Percentiles rank a stretch among this genome's conserved stretches.
phyloP scores from a whole-genome alignment of 2,329 filamentous ascomycete genomes.

The Aspergillus brasiliensis region DNA sequence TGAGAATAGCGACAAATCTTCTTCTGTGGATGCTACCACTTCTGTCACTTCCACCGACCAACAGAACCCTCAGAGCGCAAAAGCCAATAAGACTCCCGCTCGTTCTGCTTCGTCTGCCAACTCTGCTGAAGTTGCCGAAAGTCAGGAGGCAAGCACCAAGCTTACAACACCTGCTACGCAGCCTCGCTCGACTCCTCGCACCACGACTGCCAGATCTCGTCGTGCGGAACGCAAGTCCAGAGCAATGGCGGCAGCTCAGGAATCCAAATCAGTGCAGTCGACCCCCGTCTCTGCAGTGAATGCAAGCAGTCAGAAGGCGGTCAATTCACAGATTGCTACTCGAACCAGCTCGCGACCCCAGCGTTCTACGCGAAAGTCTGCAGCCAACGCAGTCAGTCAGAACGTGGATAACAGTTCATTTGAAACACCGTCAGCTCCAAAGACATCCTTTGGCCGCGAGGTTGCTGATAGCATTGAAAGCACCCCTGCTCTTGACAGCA shows the following conservation, averaged over 20 bases:
- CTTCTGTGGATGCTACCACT: slow-evolving; percentile 9
- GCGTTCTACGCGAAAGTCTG: not conserved
- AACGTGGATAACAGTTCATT: not conserved
- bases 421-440: slow-evolving; percentile 1
- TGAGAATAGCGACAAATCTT: slow-evolving; percentile 5
- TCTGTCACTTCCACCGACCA: slow-evolving; percentile 14
- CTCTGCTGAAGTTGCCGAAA: slow-evolving; percentile 3
- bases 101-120: not conserved
- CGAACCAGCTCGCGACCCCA: not conserved
- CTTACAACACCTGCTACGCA: slow-evolving; percentile 12
- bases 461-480: slow-evolving; percentile 13
- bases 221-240: slow-evolving; percentile 17
- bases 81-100: slow-evolving; percentile 10
- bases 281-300: not conserved
- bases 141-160: slow-evolving; percentile 2
- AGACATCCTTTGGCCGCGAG: slow-evolving; percentile 8
- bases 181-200: slow-evolving; percentile 7
- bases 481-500: slow-evolving; percentile 15
- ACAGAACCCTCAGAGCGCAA: slow-evolving; percentile 12
- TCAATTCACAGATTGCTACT: not conserved
- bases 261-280: not conserved
- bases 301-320: not conserved
- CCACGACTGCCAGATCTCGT: slow-evolving; percentile 13
- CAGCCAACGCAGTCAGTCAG: not conserved
- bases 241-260: not conserved